Evolutionary conservation across 257 asterid genomes (phyloP), one percentile per base, ranked within the genome.

Genomic region (Rhazya stricta): DNA sequence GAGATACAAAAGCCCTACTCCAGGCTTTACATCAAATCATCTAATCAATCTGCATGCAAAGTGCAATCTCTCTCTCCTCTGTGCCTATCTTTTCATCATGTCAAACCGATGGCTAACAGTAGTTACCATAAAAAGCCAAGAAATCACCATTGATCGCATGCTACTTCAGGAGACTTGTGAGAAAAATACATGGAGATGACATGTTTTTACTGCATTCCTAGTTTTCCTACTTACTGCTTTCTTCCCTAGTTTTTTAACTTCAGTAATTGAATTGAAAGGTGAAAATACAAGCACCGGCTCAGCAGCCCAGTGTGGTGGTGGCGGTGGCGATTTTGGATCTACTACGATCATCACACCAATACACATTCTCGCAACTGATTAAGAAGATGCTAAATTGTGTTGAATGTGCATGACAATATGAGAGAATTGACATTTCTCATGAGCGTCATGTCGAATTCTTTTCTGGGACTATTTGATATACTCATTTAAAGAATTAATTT

Each of bases 11-110:
- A 10, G 29, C 63, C 53, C 34, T 12, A 4, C 27, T 50, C 67
- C 90, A 85, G 85, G 72, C 87, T 88, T 88, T 85, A 85, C 86
- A 85, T 88, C 91, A 85, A 90, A 88, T 88, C 90, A 86, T 81
- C 78, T 69, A 73, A 72, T 82, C 82, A 82, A 79, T 81, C 81
- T 83, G 83, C 78, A 73, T 80, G 79, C 81, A 34, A 67, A 48
- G 57, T 2, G 30, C 60, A 12, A 25, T 11, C 11, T 51, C 42
- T 23, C 69, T 23, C 50, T 37, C 39, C 36, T 13, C 57, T 19
- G 39, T 32, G 16, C 50, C 73, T 45, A 34, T 71, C 72, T 56
- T 72, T 57, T 73, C 81, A 73, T 41, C 30, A 43, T 80, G 78
- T 76, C 83, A 79, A 65, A 39, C 70, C 79, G 63, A 61, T 11